Evolutionary conservation across 2,329 filamentous ascomycete genomes (phyloP).

Genomic region (Davidsoniella eucalypti): DNA sequence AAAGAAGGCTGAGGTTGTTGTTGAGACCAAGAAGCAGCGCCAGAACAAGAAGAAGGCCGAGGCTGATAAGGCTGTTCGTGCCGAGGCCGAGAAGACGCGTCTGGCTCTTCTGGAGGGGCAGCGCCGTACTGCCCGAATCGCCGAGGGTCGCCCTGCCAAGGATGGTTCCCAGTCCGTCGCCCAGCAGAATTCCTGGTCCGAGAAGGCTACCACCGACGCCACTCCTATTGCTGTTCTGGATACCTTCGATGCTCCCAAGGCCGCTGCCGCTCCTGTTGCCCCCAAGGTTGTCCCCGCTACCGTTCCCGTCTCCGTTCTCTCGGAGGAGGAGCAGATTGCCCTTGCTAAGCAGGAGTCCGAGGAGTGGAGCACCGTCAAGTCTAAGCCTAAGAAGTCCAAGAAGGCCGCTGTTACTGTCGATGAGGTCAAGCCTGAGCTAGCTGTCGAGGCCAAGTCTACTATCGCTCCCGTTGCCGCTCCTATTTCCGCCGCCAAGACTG

Average conservation of each 20-base stretch:
- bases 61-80: conserved; percentile 54
- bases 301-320: conserved; percentile 26
- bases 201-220: conserved; percentile 20
- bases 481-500: conserved; percentile 18
- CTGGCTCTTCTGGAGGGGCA: conserved; percentile 67
- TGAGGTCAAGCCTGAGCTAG: conserved; percentile 11
- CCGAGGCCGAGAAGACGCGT: conserved; percentile 64
- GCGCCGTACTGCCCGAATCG: conserved; percentile 61
- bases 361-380: conserved; percentile 44
- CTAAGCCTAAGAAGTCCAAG: conserved; percentile 25
- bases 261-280: conserved; percentile 19
- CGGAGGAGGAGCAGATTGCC: conserved; percentile 47
- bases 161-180: conserved; percentile 50
- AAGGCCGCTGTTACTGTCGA: conserved; percentile 15
- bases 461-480: conserved; percentile 14
- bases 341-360: conserved; percentile 33
- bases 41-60: conserved; percentile 85
- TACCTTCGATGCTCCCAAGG: conserved; percentile 25
- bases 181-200: conserved; percentile 28
- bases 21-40: conserved; percentile 86
- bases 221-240: conserved; percentile 36
- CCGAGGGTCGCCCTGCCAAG: conserved; percentile 68
- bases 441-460: conserved; percentile 15
- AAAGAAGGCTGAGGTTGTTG: conserved; percentile 45
- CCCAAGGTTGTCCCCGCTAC: conserved; percentile 23